Percentiles rank a stretch among this genome's conserved stretches.
phyloP scores from a whole-genome alignment of 208 protist species.

The Leishmania arabica region DNA sequence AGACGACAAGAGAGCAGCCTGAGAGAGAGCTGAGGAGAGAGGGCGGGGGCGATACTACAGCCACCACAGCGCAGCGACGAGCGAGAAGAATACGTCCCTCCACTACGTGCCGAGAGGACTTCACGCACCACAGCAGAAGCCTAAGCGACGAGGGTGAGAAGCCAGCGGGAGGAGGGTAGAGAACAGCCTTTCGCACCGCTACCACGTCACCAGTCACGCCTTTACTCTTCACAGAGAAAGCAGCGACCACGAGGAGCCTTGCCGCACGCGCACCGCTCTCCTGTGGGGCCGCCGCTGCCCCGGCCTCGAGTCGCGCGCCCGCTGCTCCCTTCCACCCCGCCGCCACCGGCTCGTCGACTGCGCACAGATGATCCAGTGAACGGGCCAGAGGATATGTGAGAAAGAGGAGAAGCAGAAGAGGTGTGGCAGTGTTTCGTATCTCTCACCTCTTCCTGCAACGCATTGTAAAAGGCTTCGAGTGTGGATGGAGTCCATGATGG shows the following conservation, averaged over 20 bases:
- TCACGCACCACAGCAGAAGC: not conserved
- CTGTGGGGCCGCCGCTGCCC: not conserved
- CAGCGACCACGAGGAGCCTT: slow-evolving; percentile 56
- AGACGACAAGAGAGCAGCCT: not conserved
- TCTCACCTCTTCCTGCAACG: slow-evolving; percentile 1
- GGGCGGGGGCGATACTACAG: not conserved
- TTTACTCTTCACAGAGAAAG: slow-evolving; percentile 59
- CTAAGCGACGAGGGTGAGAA: not conserved
- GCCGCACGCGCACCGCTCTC: slow-evolving; percentile 52
- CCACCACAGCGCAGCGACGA: not conserved
- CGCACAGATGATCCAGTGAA: slow-evolving; percentile 2
- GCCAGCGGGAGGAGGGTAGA: not conserved
- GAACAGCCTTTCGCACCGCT: not conserved
- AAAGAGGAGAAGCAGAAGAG: not conserved
- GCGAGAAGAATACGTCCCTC: not conserved
- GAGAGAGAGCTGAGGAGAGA: not conserved
- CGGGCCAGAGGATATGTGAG: not conserved
- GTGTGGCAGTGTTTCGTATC: not conserved
- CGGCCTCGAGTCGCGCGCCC: no score
- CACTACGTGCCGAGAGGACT: not conserved
- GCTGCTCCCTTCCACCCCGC: not conserved
- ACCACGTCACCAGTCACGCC: not conserved
- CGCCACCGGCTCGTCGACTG: slow-evolving; percentile 20
- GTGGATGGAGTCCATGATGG: not conserved
- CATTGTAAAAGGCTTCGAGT: not conserved